A percentile compares a stretch with the other conserved stretches of the same genome.
Conservation (phyloP, 2,329 filamentous ascomycete species). For the Talaromyces funiculosus region DNA sequence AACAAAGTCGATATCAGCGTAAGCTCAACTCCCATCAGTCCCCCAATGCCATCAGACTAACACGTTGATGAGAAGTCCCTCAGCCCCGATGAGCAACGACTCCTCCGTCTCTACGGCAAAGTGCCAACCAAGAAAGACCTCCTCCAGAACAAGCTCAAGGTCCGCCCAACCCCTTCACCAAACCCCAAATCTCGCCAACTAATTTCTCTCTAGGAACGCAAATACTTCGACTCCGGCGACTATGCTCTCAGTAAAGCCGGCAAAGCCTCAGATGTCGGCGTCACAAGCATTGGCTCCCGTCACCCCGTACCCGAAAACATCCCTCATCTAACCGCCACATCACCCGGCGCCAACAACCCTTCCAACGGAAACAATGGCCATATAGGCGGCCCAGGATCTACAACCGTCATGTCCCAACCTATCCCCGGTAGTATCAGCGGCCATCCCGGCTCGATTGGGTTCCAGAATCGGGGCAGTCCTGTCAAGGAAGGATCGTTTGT, state of each 20-base stretch:
- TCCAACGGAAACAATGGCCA: slow-evolving; percentile 15
- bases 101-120: slow-evolving; percentile 97
- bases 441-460: slow-evolving; percentile 34
- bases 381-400: neutral
- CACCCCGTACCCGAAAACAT: slow-evolving; percentile 95
- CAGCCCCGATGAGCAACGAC: slow-evolving; percentile 88
- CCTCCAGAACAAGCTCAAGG: slow-evolving; percentile 94
- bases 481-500: slow-evolving; percentile 79
- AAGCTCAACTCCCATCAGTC: slow-evolving; percentile 42
- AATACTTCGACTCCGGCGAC: slow-evolving; percentile 96
- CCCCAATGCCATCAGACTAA: neutral
- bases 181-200: neutral
- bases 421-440: slow-evolving; percentile 40
- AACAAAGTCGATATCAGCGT: slow-evolving; percentile 98
- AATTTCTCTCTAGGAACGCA: slow-evolving; percentile 63
- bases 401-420: slow-evolving; percentile 25
- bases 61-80: slow-evolving; percentile 58
- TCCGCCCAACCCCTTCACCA: slow-evolving; percentile 24
- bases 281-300: slow-evolving; percentile 87
- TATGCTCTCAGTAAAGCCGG: slow-evolving; percentile 96
- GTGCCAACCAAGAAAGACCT: slow-evolving; percentile 93
- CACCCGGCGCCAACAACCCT: slow-evolving; percentile 35
- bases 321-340: slow-evolving; percentile 73
- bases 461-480: slow-evolving; percentile 68
- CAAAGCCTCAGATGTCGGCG: slow-evolving; percentile 89